phyloP scores from a whole-genome alignment of 768 basidiomycete species.

The Suillus subalutaceus region DNA sequence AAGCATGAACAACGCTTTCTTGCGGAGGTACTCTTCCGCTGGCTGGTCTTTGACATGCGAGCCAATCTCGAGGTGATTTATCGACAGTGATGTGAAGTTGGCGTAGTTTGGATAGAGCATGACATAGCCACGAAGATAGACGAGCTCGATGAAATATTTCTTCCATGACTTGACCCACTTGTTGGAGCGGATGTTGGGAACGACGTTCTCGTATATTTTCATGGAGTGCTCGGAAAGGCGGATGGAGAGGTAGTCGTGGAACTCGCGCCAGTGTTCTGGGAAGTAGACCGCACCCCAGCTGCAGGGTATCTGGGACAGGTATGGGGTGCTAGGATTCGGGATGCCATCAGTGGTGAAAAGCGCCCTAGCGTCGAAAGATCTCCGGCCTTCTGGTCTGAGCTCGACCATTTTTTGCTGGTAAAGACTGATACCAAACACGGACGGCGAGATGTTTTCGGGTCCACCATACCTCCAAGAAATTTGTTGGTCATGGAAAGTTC shows the following conservation, averaged over 20 bases:
- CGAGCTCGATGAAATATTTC: conserved; percentile 86
- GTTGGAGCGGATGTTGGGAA: conserved; percentile 80
- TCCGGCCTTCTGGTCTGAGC: conserved; percentile 66
- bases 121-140: conserved; percentile 77
- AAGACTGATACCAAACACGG: conserved; percentile 79
- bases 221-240: conserved; percentile 57
- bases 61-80: conserved; percentile 88
- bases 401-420: conserved; percentile 88
- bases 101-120: conserved; percentile 91
- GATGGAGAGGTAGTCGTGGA: conserved; percentile 74
- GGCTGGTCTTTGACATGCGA: conserved; percentile 71
- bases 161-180: conserved; percentile 86
- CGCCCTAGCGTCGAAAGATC: conserved; percentile 63
- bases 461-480: conserved; percentile 56
- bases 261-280: conserved; percentile 86
- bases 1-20: conserved; percentile 64
- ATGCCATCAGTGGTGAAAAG: conserved; percentile 51
- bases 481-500: conserved; percentile 5
- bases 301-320: conserved; percentile 86
- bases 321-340: conserved; percentile 59
- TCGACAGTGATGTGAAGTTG: conserved; percentile 74
- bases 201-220: conserved; percentile 48
- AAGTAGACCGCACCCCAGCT: conserved; percentile 94
- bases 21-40: conserved; percentile 48
- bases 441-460: conserved; percentile 39